Conservation (phyloP, 169 alveolate species). For the Eimeria necatrix region DNA sequence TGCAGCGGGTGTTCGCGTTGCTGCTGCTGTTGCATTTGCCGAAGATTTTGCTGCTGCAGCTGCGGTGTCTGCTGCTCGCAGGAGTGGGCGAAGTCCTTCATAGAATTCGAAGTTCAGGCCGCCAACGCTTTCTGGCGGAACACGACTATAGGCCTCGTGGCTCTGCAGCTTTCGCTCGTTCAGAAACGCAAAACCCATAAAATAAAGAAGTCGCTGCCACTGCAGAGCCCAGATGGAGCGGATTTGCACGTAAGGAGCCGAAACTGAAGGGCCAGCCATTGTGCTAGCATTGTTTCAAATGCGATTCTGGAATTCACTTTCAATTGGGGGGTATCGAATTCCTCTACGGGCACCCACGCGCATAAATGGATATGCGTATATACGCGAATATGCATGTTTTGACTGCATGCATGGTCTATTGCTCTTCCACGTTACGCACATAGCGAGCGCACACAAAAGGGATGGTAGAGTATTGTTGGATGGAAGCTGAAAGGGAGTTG, state of each 20-base stretch:
- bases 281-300: no score
- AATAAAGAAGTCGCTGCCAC: constrained; percentile 86
- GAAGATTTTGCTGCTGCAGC: background rate
- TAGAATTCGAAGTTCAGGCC: constrained; percentile 94
- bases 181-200: constrained; percentile 90
- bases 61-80: constrained; percentile 9
- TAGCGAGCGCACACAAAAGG: no score
- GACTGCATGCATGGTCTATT: no score
- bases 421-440: no score
- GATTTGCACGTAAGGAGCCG: constrained; percentile 77
- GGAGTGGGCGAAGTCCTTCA: constrained; percentile 93
- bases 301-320: no score
- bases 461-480: no score
- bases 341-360: no score
- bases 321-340: no score
- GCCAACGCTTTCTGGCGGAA: constrained; percentile 95
- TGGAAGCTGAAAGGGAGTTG: no score
- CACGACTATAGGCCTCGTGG: constrained; percentile 90
- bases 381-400: no score
- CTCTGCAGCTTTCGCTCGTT: constrained; percentile 91
- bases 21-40: background rate
- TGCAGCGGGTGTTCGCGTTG: background rate
- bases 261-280: no score
- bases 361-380: no score
- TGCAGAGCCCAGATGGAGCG: constrained; percentile 73